Conservation (phyloP, 805 yeast species). For the Saccharomycopsis schoenii region DNA sequence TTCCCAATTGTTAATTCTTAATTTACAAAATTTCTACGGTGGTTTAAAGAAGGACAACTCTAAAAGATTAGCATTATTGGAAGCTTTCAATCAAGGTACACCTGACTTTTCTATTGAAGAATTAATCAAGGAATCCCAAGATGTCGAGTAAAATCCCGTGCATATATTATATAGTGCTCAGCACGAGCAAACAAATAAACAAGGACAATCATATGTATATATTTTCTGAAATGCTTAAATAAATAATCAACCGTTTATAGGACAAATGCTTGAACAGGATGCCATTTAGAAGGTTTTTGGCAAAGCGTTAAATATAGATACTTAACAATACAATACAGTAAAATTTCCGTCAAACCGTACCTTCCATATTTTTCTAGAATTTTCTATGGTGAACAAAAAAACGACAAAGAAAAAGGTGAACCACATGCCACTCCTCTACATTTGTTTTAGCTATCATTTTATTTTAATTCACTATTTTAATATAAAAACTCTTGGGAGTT, state of each 20-base stretch:
- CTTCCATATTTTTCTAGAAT: not conserved
- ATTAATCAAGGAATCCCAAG: constrained; percentile 61
- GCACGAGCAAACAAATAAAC: not conserved
- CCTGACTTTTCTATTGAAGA: constrained; percentile 54
- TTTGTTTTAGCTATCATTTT: too few species aligned
- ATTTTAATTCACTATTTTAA: too few species aligned
- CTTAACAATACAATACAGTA: too few species aligned
- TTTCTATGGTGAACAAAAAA: not conserved
- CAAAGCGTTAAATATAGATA: too few species aligned
- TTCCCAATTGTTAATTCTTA: constrained; percentile 65
- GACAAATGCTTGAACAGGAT: not conserved
- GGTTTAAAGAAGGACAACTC: constrained; percentile 38
- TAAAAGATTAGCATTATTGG: constrained; percentile 45
- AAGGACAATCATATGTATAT: not conserved
- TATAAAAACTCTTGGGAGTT: too few species aligned
- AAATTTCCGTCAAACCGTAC: not conserved
- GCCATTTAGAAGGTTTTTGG: too few species aligned
- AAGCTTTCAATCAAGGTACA: constrained; percentile 62
- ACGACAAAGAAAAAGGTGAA: too few species aligned
- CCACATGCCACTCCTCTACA: too few species aligned
- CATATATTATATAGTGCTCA: too few species aligned
- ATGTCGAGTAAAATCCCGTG: constrained; percentile 9
- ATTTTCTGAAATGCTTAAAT: not conserved
- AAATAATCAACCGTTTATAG: not conserved
- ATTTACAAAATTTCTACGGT: constrained; percentile 77